Percentiles rank a stretch among this genome's conserved stretches.
These are phyloP conservation scores for Teratosphaeria destructans DNA, from an alignment of 2,329 filamentous ascomycete species.

Conservation along the genomic window DNA sequence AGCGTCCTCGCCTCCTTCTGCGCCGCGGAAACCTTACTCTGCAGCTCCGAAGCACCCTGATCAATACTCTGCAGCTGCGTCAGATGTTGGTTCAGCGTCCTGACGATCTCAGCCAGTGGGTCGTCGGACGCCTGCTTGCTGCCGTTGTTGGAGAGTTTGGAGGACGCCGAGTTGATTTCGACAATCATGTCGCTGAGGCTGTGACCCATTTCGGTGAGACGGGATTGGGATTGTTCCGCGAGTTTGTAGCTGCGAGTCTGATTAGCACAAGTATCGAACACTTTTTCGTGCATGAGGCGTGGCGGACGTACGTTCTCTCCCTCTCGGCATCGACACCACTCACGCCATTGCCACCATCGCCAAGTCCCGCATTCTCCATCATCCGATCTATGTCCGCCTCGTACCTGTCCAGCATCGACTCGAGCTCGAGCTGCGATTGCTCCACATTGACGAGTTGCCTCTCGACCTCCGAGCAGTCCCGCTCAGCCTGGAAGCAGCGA, in stretches of 20 bases:
- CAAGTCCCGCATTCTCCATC: conserved; percentile 60
- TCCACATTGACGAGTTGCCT: conserved; percentile 82
- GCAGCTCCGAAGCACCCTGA: conserved; percentile 66
- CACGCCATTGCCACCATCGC: conserved; percentile 41
- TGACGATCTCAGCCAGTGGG: conserved; percentile 87
- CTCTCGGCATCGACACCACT: conserved; percentile 90
- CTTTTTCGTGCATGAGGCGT: background rate
- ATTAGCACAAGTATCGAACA: conserved; percentile 13
- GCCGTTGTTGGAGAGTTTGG: conserved; percentile 57
- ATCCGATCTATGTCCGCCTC: conserved; percentile 86
- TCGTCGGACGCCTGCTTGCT: conserved; percentile 6
- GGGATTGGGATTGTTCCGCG: conserved; percentile 83
- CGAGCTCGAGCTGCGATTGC: conserved; percentile 83
- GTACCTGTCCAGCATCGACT: conserved; percentile 79
- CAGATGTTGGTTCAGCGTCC: conserved; percentile 87
- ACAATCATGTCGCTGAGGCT: conserved; percentile 94
- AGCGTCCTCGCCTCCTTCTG: conserved; percentile 63
- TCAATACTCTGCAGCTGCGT: conserved; percentile 91
- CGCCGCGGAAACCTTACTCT: conserved; percentile 70
- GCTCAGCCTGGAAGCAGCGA: conserved; percentile 85
- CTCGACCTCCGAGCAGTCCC: conserved; percentile 87
- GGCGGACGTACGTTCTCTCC: conserved; percentile 62
- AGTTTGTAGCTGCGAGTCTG: conserved; percentile 57
- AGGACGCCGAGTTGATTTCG: conserved; percentile 91
- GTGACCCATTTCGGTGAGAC: conserved; percentile 85